Evolutionary conservation across 2,329 filamentous ascomycete species (phyloP).

Genomic region (Didymella sp.): DNA sequence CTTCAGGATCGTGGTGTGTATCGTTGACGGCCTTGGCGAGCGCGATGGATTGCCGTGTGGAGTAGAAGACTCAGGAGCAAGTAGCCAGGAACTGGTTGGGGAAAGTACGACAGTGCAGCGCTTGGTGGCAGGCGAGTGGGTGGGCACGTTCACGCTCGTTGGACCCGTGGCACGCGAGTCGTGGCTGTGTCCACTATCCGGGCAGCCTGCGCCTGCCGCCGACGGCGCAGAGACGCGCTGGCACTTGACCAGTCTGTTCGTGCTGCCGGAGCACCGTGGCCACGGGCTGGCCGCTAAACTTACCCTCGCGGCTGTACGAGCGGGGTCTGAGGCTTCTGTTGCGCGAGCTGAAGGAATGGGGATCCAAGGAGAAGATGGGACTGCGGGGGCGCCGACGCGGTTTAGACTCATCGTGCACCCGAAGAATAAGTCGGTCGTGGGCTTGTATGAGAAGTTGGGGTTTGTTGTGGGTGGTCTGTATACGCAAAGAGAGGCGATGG

Average conservation of each 20-base stretch:
- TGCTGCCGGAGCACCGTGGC: slow-evolving; percentile 4
- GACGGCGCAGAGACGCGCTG: neutral
- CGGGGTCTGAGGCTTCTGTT: neutral
- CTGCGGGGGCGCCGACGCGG: neutral
- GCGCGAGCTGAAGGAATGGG: neutral
- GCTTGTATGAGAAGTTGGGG: slow-evolving; percentile 3
- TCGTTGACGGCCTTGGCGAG: neutral
- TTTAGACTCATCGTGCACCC: slow-evolving; percentile 6
- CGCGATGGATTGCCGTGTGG: neutral
- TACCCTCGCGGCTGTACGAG: slow-evolving; percentile 1
- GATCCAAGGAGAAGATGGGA: neutral
- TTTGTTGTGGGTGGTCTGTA: slow-evolving; percentile 1
- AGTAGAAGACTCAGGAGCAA: neutral
- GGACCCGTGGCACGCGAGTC: neutral
- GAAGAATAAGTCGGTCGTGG: neutral
- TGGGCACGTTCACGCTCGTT: slow-evolving; percentile 4
- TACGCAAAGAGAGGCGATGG: slow-evolving; percentile 4
- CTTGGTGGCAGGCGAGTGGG: neutral
- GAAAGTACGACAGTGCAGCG: neutral
- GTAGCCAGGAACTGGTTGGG: neutral
- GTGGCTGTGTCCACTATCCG: neutral
- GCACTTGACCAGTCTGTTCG: slow-evolving; percentile 7
- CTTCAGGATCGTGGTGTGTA: slow-evolving; percentile 2
- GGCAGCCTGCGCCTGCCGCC: neutral
- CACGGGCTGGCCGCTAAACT: neutral